Evolutionary conservation across 176 grass and related monocot genomes (phyloP), one percentile per base, ranked within the genome.

Genomic region (Ensete glaucum): DNA sequence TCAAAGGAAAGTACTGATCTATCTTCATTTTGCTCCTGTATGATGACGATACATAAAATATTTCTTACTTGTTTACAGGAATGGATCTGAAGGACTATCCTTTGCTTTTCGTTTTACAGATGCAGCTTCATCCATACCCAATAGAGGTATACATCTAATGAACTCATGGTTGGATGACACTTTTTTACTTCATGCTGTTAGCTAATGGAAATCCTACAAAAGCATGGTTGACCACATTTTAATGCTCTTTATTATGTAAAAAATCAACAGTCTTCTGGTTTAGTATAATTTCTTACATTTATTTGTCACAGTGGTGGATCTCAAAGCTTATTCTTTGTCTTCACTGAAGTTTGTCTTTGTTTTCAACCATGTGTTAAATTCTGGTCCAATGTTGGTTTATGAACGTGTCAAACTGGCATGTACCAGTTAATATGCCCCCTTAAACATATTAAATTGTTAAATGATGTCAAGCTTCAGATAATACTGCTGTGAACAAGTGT

Each of bases 1-100:
- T 50, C 17, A 25, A 25, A 25, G 24, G 24, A 25, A 25, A 25
- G 24, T 25, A 25, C 24, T 25, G 24, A 25, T 25, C 24, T 25
- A 8, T 70, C 50, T 48, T 2, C 1, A 50, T 60, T 60, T 60
- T 17, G 57, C 57, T 19, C 17, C n/a, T 60, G 1, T 7, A 60
- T 60, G 15, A 19, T 13, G 15, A 19, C 21, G 17, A 21, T 50
- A 50, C 19, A 11, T 67, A 67, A 34, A 67, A 14, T 67, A 29
- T 1, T 14, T 70, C 5, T 50, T 70, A 70, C 73, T 59, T 78
- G 27, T 34, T 76, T 75, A 67, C 78, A 98, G 95, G 79, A 88
- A 98, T 94, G 95, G 95, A 91, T 98, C 90, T 34, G 95, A 98
- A 78, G 88, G 95, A 53, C 88, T 98, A 89, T 98, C 95, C 56